Evolutionary conservation across 306 rosid species (phyloP).

Genomic region (Vicia villosa): DNA sequence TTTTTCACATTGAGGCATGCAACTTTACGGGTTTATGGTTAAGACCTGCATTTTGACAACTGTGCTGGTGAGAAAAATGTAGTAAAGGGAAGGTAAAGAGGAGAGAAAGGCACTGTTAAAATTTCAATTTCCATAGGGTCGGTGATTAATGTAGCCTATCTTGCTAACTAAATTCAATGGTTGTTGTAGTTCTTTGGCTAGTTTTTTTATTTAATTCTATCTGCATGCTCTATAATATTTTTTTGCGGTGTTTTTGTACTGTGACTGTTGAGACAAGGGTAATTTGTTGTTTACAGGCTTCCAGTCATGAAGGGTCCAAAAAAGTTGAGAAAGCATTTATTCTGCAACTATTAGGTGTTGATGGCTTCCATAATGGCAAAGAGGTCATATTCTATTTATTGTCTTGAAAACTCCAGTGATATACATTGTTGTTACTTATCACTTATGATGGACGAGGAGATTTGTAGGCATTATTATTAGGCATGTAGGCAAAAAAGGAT

Average conservation of each 20-base stretch:
- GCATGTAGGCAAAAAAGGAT: not conserved
- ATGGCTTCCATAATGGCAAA: conserved; percentile 56
- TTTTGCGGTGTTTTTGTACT: conserved; percentile 11
- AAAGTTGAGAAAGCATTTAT: conserved; percentile 83
- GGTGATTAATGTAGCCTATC: not conserved
- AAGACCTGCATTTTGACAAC: not conserved
- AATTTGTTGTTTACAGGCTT: conserved; percentile 56
- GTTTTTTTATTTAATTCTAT: not conserved
- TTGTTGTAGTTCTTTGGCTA: conserved; percentile 1
- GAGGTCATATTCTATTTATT: conserved; percentile 63
- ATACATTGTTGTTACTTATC: conserved; percentile 14
- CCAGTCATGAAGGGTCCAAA: conserved; percentile 72
- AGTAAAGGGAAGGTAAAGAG: conserved; percentile 18
- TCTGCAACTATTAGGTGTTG: conserved; percentile 69
- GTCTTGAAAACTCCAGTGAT: not conserved
- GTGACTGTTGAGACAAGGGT: conserved; percentile 30
- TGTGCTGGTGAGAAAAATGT: not conserved
- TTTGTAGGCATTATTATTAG: conserved; percentile 14
- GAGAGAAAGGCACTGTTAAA: conserved; percentile 1
- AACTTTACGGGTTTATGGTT: not conserved
- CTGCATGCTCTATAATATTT: not conserved
- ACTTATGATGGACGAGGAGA: not conserved
- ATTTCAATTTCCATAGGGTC: not conserved
- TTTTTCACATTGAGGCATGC: not conserved
- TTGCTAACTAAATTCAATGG: not conserved